phyloP scores from a whole-genome alignment of 257 asterid genomes.

The Verbena officinalis region DNA sequence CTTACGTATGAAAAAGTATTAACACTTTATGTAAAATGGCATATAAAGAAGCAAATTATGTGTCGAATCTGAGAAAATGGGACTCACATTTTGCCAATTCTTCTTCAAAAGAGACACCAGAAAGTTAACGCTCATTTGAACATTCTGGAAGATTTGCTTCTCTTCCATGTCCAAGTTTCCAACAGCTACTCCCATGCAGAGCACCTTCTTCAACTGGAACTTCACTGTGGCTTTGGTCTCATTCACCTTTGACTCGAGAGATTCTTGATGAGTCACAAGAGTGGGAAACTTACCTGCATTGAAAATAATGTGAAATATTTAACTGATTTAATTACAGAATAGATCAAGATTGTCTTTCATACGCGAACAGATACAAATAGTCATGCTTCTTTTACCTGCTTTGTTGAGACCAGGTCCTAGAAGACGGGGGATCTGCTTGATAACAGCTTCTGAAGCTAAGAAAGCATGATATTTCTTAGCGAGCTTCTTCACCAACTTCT shows the following conservation, averaged over 20 bases:
- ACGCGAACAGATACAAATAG: neutral
- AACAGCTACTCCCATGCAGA: conserved; percentile 67
- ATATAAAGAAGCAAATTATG: no score
- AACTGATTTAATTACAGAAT: no score
- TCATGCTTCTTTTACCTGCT: no score
- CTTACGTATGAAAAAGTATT: neutral
- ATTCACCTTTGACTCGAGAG: conserved; percentile 54
- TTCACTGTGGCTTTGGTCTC: conserved; percentile 59
- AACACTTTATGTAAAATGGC: neutral
- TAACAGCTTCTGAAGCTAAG: conserved; percentile 57
- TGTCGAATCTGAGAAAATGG: neutral
- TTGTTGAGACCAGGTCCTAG: conserved; percentile 62
- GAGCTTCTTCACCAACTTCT: conserved; percentile 57
- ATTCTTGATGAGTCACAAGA: conserved; percentile 54
- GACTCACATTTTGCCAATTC: conserved; percentile 59
- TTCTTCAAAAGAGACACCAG: conserved; percentile 55
- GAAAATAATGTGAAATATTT: neutral
- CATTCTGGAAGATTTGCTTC: conserved; percentile 53
- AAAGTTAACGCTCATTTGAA: conserved; percentile 56
- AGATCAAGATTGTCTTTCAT: neutral
- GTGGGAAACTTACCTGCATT: conserved; percentile 59
- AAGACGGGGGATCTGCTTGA: conserved; percentile 59
- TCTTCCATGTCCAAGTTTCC: conserved; percentile 58
- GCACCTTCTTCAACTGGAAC: conserved; percentile 61
- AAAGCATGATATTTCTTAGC: conserved; percentile 60